Conservation (phyloP, 2,329 filamentous ascomycete species). For the Tolypocladium capitatum region DNA sequence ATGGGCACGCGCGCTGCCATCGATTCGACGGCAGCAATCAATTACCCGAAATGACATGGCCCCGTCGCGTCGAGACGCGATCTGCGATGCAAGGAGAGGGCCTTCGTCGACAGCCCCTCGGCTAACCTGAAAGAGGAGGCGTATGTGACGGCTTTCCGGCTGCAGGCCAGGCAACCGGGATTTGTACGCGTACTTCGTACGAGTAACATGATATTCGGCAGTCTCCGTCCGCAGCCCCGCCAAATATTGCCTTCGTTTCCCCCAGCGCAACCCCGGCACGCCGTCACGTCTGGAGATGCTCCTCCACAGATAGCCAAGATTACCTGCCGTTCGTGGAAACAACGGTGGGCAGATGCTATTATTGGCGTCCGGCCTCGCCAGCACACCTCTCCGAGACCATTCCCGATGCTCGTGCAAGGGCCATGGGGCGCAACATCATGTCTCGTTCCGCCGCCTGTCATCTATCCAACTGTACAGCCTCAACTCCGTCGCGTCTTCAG, state of each 20-base stretch:
- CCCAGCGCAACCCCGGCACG: not conserved
- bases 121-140: not conserved
- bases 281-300: not conserved
- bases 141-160: not conserved
- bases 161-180: too few relatives aligned
- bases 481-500: conserved; percentile 10
- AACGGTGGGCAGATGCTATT: not conserved
- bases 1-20: not conserved
- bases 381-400: not conserved
- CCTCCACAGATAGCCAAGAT: not conserved
- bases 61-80: too few relatives aligned
- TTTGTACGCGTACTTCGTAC: too few relatives aligned
- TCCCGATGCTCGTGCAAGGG: not conserved
- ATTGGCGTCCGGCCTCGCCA: not conserved
- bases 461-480: not conserved
- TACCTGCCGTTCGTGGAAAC: not conserved
- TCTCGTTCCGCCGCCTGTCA: not conserved
- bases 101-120: not conserved
- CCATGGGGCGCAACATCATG: not conserved
- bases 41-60: not conserved
- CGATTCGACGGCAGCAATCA: not conserved
- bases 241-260: not conserved
- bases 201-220: too few relatives aligned
- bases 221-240: too few relatives aligned
- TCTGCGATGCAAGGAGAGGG: too few relatives aligned